Conservation (phyloP, 83 land plant genomes). For the Thuja plicata region DNA sequence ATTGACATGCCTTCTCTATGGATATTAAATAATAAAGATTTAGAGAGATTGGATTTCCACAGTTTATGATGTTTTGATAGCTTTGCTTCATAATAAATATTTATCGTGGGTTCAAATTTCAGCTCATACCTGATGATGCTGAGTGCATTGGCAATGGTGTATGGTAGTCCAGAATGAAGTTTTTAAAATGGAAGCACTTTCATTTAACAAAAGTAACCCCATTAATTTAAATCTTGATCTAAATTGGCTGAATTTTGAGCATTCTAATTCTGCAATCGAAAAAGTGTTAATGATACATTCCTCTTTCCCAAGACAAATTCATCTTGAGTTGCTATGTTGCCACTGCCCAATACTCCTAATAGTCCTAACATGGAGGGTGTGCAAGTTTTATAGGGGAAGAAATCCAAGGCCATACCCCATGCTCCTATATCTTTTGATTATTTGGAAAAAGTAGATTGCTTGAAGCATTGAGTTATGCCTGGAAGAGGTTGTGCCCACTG, state of each 20-base stretch:
- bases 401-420: neutral
- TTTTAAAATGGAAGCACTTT: neutral
- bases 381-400: neutral
- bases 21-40: neutral
- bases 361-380: neutral
- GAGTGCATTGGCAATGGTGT: neutral
- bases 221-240: neutral
- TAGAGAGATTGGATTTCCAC: too few relatives aligned
- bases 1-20: neutral
- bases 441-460: neutral
- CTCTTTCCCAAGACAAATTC: too few relatives aligned
- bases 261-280: neutral
- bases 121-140: neutral
- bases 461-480: neutral
- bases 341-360: too few relatives aligned
- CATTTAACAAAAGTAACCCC: too few relatives aligned
- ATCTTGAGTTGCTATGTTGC: too few relatives aligned
- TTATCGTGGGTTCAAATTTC: neutral
- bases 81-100: too few relatives aligned
- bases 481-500: too few relatives aligned
- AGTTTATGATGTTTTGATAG: too few relatives aligned
- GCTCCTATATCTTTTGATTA: neutral
- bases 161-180: neutral
- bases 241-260: neutral
- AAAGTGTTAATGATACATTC: too few relatives aligned